Evolutionary conservation across 2,329 filamentous ascomycete genomes (phyloP).

Genomic region (Talaromyces albobiverticillius): DNA sequence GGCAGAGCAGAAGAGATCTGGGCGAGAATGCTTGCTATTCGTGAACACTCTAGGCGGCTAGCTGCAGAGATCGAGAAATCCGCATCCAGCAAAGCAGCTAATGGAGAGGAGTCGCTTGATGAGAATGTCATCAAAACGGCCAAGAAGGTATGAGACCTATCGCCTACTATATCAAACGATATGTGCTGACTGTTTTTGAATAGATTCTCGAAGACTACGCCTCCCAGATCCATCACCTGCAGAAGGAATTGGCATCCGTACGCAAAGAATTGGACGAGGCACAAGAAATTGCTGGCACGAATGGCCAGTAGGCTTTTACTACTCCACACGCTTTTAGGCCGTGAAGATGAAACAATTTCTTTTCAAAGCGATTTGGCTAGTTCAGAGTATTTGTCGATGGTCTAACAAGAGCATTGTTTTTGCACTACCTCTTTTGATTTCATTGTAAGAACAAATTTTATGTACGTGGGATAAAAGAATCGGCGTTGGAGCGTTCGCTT

Average conservation of each 20-base stretch:
- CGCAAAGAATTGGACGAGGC: constrained; percentile 59
- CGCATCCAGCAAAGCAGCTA: constrained; percentile 37
- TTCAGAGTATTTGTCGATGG: constrained; percentile 1
- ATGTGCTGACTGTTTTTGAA: constrained; percentile 4
- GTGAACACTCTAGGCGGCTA: constrained; percentile 57
- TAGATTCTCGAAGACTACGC: constrained; percentile 52
- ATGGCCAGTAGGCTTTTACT: constrained; percentile 18
- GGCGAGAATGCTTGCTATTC: constrained; percentile 63
- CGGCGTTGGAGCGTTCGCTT: constrained; percentile 13
- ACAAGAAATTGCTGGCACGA: constrained; percentile 36
- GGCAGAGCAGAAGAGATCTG: constrained; percentile 65
- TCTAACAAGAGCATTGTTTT: background rate
- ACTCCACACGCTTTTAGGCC: background rate
- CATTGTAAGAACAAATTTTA: background rate
- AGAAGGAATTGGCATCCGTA: constrained; percentile 59
- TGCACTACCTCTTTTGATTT: background rate
- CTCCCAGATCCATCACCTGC: constrained; percentile 54
- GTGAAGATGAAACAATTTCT: too few species aligned
- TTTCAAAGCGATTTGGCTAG: constrained; percentile 9
- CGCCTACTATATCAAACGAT: background rate
- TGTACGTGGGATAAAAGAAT: background rate
- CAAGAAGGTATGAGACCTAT: constrained; percentile 53
- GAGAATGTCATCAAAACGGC: constrained; percentile 59
- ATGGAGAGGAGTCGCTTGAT: constrained; percentile 49
- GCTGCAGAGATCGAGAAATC: constrained; percentile 60